Evolutionary conservation across 2,329 filamentous ascomycete genomes (phyloP), one percentile per base, ranked within the genome.

Genomic region (Colletotrichum tanaceti): DNA sequence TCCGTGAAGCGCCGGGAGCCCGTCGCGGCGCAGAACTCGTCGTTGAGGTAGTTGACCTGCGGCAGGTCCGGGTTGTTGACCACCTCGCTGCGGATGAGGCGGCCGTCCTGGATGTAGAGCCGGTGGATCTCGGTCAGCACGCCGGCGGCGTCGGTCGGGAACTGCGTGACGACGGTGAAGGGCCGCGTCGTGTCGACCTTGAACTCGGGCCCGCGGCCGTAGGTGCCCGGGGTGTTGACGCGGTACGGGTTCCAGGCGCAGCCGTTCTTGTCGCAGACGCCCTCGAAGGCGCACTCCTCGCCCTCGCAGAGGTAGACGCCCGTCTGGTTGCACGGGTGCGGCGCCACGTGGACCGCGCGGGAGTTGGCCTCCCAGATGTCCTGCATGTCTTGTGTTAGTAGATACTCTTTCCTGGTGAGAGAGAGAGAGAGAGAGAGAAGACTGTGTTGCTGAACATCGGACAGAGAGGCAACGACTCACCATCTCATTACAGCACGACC

Each of bases 281-380:
- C 82, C 35, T 75, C 73, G 16, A 69, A 73, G 11, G 70, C 72
- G 73, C 82, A 84, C 57, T 79, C 79, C 1, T 71, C 76, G 41
- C 84, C 84, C 22, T 78, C 75, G 68, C 83, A 85, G 57, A 77
- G 74, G 71, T 82, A 84, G 6, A 84, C 74, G 2, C 83, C 80
- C 0, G 78, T 77, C 24, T 77, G 75, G 72, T 76, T 81, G 79
- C 85, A 87, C 1, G 83, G 77, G 65, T 87, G 85, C 3, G 85
- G 84, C 0, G 84, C 83, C 18, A 85, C 74, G 10, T 80, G 78
- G 20, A 77, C 82, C 5, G 85, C 75, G 4, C 75, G 75, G 22
- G 78, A 78, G 76, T 87, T 87, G 58, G 84, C 84, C 68, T 87
- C 85, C 83, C 84, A 86, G 71, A 87, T 85, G 65, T 87, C 85